Evolutionary conservation across 306 rosid species (phyloP).

Genomic region (Delonix regia): DNA sequence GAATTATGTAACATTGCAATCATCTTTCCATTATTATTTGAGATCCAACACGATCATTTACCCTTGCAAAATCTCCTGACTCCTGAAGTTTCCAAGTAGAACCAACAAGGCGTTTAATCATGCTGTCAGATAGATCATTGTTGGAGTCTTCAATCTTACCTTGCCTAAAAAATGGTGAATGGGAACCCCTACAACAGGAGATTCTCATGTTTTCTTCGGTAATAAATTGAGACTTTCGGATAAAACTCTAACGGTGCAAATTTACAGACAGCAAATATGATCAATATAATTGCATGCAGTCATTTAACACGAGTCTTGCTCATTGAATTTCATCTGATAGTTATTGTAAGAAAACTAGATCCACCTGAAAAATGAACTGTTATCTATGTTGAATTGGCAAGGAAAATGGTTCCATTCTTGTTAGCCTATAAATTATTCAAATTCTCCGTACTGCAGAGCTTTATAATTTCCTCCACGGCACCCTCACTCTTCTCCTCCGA

Average conservation of each 20-base stretch:
- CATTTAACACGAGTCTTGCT: too few relatives aligned
- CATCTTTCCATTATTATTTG: not conserved
- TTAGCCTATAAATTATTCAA: constrained; percentile 33
- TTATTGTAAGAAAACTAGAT: too few relatives aligned
- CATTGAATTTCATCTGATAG: too few relatives aligned
- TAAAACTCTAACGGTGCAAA: too few relatives aligned
- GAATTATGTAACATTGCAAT: too few relatives aligned
- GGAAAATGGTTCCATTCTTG: not conserved
- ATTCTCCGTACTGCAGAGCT: constrained; percentile 26
- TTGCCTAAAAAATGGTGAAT: constrained; percentile 25
- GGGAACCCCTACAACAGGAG: too few relatives aligned
- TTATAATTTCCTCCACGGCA: not conserved
- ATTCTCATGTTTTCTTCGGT: too few relatives aligned
- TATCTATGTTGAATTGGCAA: not conserved
- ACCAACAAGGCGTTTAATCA: constrained; percentile 16
- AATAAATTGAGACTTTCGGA: too few relatives aligned
- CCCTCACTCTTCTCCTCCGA: constrained; percentile 29
- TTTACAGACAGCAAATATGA: too few relatives aligned
- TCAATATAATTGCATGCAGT: too few relatives aligned
- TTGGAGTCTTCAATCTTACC: constrained; percentile 36
- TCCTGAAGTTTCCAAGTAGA: not conserved
- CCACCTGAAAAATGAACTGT: not conserved
- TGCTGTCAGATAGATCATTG: constrained; percentile 14
- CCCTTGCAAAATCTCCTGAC: not conserved
- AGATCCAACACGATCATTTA: not conserved